Evolutionary conservation across 768 basidiomycete species (phyloP).

Genomic region (Pisolithus marmoratus): DNA sequence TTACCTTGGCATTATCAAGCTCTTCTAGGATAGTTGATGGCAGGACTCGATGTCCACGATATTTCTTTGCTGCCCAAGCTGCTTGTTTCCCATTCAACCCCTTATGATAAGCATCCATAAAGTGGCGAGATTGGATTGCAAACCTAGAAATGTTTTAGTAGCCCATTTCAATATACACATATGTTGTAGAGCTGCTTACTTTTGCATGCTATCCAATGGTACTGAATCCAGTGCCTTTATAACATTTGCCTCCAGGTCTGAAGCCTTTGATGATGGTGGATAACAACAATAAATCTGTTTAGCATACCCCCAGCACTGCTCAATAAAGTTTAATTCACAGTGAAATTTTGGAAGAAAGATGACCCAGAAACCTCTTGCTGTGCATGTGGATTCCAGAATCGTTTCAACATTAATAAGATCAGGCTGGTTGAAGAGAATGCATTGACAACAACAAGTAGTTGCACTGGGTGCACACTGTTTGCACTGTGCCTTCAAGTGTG

Average conservation of each 20-base stretch:
- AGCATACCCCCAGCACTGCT: background rate
- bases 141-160: background rate
- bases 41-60: background rate
- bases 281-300: background rate
- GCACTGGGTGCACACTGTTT: background rate
- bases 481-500: slow-evolving; percentile 1
- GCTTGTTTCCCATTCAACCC: slow-evolving; percentile 20
- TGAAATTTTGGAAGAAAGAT: background rate
- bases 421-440: background rate
- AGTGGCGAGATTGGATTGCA: slow-evolving; percentile 8
- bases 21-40: background rate
- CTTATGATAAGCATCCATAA: slow-evolving; percentile 16
- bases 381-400: background rate
- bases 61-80: slow-evolving; percentile 19
- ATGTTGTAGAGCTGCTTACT: too few species aligned
- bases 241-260: too few species aligned
- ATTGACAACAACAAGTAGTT: background rate
- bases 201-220: too few species aligned
- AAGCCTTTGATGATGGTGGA: too few species aligned
- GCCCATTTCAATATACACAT: too few species aligned
- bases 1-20: too few species aligned
- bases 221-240: too few species aligned
- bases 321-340: too few species aligned
- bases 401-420: background rate
- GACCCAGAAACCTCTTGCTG: background rate